Evolutionary conservation across 305 asterid species (phyloP).

Genomic region (Andrographis paniculata): DNA sequence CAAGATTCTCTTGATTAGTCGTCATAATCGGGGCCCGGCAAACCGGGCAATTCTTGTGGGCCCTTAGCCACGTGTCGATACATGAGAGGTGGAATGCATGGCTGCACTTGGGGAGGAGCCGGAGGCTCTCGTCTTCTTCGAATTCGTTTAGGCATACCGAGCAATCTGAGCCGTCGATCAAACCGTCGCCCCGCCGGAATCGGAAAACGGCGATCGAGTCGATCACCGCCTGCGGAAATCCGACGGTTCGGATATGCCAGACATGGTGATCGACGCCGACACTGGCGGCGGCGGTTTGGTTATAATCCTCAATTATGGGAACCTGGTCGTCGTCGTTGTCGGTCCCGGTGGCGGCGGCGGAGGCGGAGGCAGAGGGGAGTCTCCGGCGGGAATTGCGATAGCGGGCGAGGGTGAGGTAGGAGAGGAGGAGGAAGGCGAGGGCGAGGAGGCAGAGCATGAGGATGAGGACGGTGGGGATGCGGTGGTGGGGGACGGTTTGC

Average conservation of each 20-base stretch:
- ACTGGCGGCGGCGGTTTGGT: conserved; percentile 24
- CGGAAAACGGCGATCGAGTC: conserved; percentile 43
- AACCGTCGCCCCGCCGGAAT: conserved; percentile 29
- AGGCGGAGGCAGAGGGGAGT: background rate
- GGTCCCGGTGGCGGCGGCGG: no score
- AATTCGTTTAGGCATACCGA: conserved; percentile 67
- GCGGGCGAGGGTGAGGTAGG: background rate
- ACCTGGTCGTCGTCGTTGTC: no score
- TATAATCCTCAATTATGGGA: conserved; percentile 16
- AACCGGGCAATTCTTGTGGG: conserved; percentile 68
- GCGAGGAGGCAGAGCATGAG: background rate
- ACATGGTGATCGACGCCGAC: conserved; percentile 50
- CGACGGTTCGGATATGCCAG: conserved; percentile 62
- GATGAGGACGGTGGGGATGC: background rate
- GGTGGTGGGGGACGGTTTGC: background rate
- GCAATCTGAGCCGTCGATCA: conserved; percentile 50
- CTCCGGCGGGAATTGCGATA: background rate
- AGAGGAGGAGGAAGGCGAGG: background rate
- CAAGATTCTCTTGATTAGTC: background rate
- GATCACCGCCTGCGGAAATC: conserved; percentile 45
- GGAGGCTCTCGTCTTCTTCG: conserved; percentile 44
- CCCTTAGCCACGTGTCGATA: conserved; percentile 66
- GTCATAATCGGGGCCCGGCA: conserved; percentile 54
- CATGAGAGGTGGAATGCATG: conserved; percentile 68
- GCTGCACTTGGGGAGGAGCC: conserved; percentile 67